Conservation (phyloP, 345 rosid species). For the Leavenworthia alabamica region DNA sequence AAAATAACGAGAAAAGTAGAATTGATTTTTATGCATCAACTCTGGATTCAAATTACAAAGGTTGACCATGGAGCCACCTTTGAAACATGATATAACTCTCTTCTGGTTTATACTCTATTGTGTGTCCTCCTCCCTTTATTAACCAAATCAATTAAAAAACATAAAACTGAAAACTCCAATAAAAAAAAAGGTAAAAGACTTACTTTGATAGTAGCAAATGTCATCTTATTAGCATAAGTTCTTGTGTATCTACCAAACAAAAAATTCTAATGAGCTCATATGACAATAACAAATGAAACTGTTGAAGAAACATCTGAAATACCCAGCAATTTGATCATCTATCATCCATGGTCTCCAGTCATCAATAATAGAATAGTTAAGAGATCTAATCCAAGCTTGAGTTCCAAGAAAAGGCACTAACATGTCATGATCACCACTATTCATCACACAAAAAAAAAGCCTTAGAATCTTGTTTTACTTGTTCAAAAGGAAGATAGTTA, state of each 20-base stretch:
- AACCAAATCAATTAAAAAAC: neutral
- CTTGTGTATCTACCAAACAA: slow-evolving; percentile 46
- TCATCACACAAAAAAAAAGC: neutral
- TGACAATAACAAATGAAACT: neutral
- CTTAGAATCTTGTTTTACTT: neutral
- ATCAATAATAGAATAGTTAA: slow-evolving; percentile 45
- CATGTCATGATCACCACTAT: slow-evolving; percentile 65
- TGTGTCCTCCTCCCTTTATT: slow-evolving; percentile 67
- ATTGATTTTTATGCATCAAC: neutral
- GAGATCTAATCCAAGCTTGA: slow-evolving; percentile 56
- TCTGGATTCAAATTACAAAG: slow-evolving; percentile 10
- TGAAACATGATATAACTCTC: slow-evolving; percentile 45
- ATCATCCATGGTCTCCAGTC: slow-evolving; percentile 65
- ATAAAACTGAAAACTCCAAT: neutral
- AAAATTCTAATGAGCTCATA: neutral
- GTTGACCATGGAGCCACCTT: slow-evolving; percentile 27
- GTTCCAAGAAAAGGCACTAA: slow-evolving; percentile 43
- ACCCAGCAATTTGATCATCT: slow-evolving; percentile 47
- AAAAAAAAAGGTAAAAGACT: neutral
- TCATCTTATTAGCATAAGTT: slow-evolving; percentile 58
- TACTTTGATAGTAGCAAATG: slow-evolving; percentile 71
- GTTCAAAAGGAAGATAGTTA: neutral
- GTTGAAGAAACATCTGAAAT: neutral
- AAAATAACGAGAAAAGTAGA: neutral
- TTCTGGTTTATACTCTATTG: slow-evolving; percentile 44